phyloP scores from a whole-genome alignment of 768 basidiomycete species.

The Boletus subcaerulescens region DNA sequence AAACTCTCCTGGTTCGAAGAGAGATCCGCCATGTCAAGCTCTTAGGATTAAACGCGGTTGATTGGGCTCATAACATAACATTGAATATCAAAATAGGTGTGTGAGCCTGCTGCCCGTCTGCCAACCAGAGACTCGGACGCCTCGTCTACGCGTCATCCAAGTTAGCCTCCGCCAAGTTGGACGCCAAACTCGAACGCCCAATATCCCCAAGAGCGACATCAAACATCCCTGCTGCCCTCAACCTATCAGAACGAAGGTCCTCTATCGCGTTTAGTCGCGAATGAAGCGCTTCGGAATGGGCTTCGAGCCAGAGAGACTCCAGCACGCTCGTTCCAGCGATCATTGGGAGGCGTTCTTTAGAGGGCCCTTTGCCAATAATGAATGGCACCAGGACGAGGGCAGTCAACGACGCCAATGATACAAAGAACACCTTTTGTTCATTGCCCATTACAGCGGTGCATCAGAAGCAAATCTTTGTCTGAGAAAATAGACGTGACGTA shows the following conservation, averaged over 20 bases:
- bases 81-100: too few relatives aligned
- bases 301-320: background rate
- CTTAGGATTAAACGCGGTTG: too few relatives aligned
- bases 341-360: background rate
- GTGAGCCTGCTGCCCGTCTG: too few relatives aligned
- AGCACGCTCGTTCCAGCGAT: background rate
- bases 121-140: too few relatives aligned
- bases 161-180: too few relatives aligned
- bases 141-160: too few relatives aligned
- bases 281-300: background rate
- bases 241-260: background rate
- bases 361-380: background rate
- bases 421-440: background rate
- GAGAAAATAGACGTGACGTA: too few relatives aligned
- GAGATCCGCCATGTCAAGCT: too few relatives aligned
- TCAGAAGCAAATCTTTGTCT: too few relatives aligned
- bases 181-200: background rate
- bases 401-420: background rate
- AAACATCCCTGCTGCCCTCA: background rate
- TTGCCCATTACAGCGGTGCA: background rate
- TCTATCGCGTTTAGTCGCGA: background rate
- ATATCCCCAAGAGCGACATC: background rate
- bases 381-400: background rate
- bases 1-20: too few relatives aligned
- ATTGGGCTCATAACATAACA: too few relatives aligned